Evolutionary conservation across 2,329 filamentous ascomycete species (phyloP).

Genomic region (Talaromyces sp.): DNA sequence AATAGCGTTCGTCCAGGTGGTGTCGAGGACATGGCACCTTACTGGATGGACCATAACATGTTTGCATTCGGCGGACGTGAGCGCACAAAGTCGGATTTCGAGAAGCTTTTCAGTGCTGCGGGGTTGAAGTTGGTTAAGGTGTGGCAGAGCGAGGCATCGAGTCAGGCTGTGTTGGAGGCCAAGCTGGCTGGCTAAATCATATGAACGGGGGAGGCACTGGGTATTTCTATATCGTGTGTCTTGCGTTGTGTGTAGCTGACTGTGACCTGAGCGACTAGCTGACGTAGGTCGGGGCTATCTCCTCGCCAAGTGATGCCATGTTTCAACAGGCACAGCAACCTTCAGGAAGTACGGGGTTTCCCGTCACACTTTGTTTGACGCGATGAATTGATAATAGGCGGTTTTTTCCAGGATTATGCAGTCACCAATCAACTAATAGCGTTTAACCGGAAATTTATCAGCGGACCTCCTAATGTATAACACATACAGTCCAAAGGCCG

Average conservation of each 20-base stretch:
- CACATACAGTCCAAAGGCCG: neutral
- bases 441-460: neutral
- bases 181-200: slow-evolving; percentile 4
- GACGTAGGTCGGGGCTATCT: neutral
- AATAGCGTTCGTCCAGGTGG: slow-evolving; percentile 19
- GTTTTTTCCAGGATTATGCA: neutral
- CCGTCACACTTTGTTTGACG: neutral
- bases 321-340: neutral
- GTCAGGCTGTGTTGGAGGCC: slow-evolving; percentile 20
- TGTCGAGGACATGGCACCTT: slow-evolving; percentile 27
- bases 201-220: neutral
- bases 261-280: too few species aligned
- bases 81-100: slow-evolving; percentile 26
- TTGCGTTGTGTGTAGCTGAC: neutral
- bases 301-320: neutral
- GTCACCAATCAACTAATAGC: neutral
- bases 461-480: neutral
- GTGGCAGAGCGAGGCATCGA: slow-evolving; percentile 22
- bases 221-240: neutral
- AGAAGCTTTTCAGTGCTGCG: slow-evolving; percentile 21
- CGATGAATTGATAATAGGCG: neutral
- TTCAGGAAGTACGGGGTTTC: neutral
- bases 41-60: slow-evolving; percentile 31
- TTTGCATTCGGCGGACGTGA: slow-evolving; percentile 33
- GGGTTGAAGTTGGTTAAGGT: slow-evolving; percentile 28